These are phyloP conservation scores for Cordyceps tenuipes DNA, from an alignment of 2,329 filamentous ascomycete species.

Conservation along the genomic window DNA sequence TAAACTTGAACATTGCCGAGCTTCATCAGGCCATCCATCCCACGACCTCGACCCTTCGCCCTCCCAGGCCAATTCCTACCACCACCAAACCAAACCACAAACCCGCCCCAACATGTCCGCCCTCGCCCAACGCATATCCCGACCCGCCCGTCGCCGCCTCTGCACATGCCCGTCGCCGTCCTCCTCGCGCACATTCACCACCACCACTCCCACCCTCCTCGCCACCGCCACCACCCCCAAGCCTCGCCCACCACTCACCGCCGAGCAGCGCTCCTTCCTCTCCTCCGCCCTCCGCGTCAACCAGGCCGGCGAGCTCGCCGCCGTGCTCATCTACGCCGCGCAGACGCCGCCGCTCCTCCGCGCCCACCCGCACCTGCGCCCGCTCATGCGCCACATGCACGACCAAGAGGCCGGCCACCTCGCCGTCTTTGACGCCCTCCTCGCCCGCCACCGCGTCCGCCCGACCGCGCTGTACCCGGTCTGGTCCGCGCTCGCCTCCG, in stretches of 20 bases:
- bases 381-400: slow-evolving; percentile 96
- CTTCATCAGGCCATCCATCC: background rate
- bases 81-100: background rate
- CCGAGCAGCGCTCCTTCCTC: slow-evolving; percentile 65
- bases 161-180: background rate
- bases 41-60: background rate
- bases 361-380: slow-evolving; percentile 77
- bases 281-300: slow-evolving; percentile 87
- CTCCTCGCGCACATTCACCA: background rate
- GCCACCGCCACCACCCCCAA: slow-evolving; percentile 13
- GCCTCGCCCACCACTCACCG: slow-evolving; percentile 53
- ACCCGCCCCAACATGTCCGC: slow-evolving; percentile 13
- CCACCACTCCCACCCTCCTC: background rate
- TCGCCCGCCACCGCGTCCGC: slow-evolving; percentile 80
- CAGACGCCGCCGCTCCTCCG: slow-evolving; percentile 76
- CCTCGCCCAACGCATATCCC: slow-evolving; percentile 14
- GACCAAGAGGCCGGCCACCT: slow-evolving; percentile 90
- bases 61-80: background rate
- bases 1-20: background rate
- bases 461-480: slow-evolving; percentile 89
- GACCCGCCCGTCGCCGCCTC: slow-evolving; percentile 9
- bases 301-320: slow-evolving; percentile 94
- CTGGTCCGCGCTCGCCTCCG: slow-evolving; percentile 73
- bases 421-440: slow-evolving; percentile 70
- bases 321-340: slow-evolving; percentile 84